These are phyloP conservation scores for Earliella scabrosa DNA, from an alignment of 1,284 basidiomycete species.

Conservation along the genomic window DNA sequence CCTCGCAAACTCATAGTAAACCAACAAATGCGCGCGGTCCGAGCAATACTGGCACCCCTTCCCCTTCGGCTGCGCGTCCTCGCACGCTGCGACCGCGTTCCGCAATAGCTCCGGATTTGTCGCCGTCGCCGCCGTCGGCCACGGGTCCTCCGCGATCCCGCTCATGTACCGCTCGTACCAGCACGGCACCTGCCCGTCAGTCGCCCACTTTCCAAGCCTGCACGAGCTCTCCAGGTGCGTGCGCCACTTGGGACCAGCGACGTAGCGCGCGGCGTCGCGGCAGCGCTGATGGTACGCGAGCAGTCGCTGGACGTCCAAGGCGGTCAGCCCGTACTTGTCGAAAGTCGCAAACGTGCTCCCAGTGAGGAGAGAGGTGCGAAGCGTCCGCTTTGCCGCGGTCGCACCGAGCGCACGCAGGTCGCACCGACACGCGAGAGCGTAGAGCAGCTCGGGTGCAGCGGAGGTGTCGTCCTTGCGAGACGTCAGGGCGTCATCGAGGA, in stretches of 20 bases:
- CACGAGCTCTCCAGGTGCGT: constrained; percentile 5
- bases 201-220: constrained; percentile 2
- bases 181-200: constrained; percentile 1
- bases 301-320: background rate
- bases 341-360: background rate
- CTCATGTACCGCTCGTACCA: constrained; percentile 5
- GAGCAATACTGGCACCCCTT: background rate
- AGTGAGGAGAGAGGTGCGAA: background rate
- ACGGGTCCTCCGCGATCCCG: background rate
- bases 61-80: background rate
- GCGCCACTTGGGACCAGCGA: background rate
- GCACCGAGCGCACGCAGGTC: background rate
- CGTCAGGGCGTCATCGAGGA: background rate
- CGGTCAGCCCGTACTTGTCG: background rate
- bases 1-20: background rate
- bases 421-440: constrained; percentile 1
- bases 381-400: background rate
- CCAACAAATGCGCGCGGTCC: background rate
- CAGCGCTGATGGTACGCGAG: background rate
- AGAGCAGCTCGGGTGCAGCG: background rate
- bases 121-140: background rate
- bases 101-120: background rate
- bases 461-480: background rate
- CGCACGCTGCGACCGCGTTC: background rate
- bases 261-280: constrained; percentile 1